These are phyloP conservation scores for Alternaria sp. DNA, from an alignment of 2,329 filamentous ascomycete genomes.

Conservation along the genomic window DNA sequence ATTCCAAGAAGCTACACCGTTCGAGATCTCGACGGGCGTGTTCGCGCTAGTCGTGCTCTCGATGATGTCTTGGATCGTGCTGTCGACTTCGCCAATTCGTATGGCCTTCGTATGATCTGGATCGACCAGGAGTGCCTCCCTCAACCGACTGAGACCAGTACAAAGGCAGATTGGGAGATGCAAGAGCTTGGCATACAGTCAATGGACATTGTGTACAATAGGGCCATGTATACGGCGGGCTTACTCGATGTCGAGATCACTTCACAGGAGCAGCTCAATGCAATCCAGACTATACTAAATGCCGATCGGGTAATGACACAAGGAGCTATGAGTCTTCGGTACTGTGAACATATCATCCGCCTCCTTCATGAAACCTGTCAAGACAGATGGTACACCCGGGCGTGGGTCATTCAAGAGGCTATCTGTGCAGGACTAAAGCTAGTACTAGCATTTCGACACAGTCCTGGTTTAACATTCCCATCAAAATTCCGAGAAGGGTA, in stretches of 20 bases:
- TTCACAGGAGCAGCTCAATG: background rate
- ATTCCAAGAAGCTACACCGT: too few species aligned
- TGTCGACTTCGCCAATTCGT: too few species aligned
- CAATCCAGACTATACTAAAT: background rate
- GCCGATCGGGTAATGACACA: background rate
- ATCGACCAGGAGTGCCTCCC: too few species aligned
- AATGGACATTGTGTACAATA: too few species aligned
- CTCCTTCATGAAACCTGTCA: background rate
- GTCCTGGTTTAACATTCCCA: background rate
- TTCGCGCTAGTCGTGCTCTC: too few species aligned
- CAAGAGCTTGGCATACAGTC: too few species aligned
- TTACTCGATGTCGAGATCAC: background rate
- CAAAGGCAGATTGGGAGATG: too few species aligned
- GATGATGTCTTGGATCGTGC: too few species aligned
- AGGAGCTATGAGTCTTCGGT: background rate
- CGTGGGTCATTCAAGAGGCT: background rate
- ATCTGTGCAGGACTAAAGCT: background rate
- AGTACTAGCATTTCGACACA: background rate
- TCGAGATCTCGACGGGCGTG: too few species aligned
- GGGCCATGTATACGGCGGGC: background rate
- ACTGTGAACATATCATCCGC: background rate
- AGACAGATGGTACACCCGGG: background rate
- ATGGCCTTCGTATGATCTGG: too few species aligned
- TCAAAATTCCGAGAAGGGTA: background rate
- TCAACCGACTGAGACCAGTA: too few species aligned